These are phyloP conservation scores for Colletotrichum salicis DNA, from an alignment of 2,329 filamentous ascomycete species.

Conservation along the genomic window DNA sequence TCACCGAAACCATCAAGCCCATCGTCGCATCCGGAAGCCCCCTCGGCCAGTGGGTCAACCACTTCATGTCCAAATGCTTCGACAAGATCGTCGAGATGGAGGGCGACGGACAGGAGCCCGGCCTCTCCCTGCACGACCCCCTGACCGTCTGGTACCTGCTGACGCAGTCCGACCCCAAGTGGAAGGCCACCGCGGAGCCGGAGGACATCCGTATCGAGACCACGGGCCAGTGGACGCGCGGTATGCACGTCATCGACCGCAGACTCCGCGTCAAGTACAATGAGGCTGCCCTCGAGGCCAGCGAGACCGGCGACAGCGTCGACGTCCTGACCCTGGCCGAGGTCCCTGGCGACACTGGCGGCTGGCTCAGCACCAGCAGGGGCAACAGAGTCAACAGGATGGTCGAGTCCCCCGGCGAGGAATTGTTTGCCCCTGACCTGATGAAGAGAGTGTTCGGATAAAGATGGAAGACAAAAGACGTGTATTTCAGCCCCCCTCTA, in stretches of 20 bases:
- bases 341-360: conserved; percentile 76
- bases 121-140: conserved; percentile 79
- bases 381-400: conserved; percentile 87
- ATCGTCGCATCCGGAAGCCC: conserved; percentile 73
- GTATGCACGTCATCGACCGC: conserved; percentile 87
- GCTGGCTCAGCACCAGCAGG: conserved; percentile 77
- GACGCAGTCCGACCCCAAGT: conserved; percentile 66
- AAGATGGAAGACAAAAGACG: conserved; percentile 33
- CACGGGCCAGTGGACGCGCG: conserved; percentile 91
- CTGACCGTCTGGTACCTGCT: conserved; percentile 83
- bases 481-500: not conserved
- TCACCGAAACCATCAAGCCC: conserved; percentile 65
- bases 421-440: conserved; percentile 72
- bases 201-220: conserved; percentile 94
- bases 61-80: conserved; percentile 78
- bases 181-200: conserved; percentile 66
- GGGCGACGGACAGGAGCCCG: conserved; percentile 66
- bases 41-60: conserved; percentile 77
- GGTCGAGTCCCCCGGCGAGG: conserved; percentile 74
- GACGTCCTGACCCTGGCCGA: conserved; percentile 55
- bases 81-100: conserved; percentile 73
- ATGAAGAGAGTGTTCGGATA: conserved; percentile 73
- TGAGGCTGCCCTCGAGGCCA: conserved; percentile 48
- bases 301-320: conserved; percentile 44
- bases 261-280: conserved; percentile 67